phyloP scores from a whole-genome alignment of 1,284 basidiomycete genomes.

The Ustilago loliicola region DNA sequence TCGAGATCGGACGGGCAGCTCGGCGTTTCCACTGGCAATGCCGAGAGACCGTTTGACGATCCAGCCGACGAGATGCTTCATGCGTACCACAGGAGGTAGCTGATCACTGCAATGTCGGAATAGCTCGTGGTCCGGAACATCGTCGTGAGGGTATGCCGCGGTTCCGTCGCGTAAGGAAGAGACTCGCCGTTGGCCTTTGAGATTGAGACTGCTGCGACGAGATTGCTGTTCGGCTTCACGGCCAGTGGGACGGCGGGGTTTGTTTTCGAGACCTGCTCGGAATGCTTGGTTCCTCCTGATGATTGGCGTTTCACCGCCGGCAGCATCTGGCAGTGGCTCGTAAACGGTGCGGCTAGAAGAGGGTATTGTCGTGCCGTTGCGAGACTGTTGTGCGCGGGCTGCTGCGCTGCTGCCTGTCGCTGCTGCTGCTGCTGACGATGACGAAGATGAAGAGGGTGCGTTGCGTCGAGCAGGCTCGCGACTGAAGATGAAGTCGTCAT shows the following conservation, averaged over 20 bases:
- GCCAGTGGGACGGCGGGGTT: conserved; percentile 43
- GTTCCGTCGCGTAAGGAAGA: conserved; percentile 59
- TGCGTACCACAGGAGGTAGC: conserved; percentile 59
- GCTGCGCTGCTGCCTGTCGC: conserved; percentile 3
- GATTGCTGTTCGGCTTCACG: conserved; percentile 31
- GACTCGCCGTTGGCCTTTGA: conserved; percentile 59
- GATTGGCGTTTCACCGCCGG: conserved; percentile 55
- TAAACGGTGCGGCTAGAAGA: conserved; percentile 39
- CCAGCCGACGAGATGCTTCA: conserved; percentile 63
- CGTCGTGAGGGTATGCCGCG: conserved; percentile 61
- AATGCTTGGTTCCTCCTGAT: conserved; percentile 52
- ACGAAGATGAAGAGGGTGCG: conserved; percentile 17
- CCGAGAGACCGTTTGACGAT: conserved; percentile 57
- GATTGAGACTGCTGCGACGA: conserved; percentile 58
- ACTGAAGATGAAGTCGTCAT: conserved; percentile 56
- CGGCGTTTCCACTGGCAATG: conserved; percentile 48
- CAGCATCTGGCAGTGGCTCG: conserved; percentile 51
- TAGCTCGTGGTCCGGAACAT: conserved; percentile 62
- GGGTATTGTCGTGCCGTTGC: conserved; percentile 24
- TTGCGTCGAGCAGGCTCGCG: conserved; percentile 33
- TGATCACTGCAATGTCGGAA: conserved; percentile 63
- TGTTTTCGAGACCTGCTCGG: conserved; percentile 46
- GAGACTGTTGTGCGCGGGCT: conserved; percentile 10
- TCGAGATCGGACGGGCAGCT: conserved; percentile 26
- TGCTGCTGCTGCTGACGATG: conserved; percentile 13